These are phyloP conservation scores for Pisolithus sp. DNA, from an alignment of 768 basidiomycete species.

Conservation along the genomic window DNA sequence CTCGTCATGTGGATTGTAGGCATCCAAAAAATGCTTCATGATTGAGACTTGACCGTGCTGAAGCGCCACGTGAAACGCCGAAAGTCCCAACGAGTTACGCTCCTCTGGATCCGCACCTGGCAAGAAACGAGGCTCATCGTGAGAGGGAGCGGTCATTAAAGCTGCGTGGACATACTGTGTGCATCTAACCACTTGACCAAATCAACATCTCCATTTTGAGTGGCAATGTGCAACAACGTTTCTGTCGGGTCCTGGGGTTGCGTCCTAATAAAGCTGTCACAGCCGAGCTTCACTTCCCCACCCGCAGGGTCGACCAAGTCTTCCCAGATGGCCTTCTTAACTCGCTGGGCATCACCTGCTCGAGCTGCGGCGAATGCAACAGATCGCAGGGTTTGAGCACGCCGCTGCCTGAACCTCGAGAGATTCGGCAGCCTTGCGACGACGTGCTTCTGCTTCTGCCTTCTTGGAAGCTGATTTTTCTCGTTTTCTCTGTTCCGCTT, in stretches of 20 bases:
- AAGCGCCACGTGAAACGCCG: slow-evolving; percentile 64
- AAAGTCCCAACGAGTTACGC: slow-evolving; percentile 48
- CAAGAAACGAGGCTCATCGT: slow-evolving; percentile 13
- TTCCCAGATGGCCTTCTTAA: slow-evolving; percentile 65
- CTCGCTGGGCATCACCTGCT: slow-evolving; percentile 40
- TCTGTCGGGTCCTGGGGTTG: slow-evolving; percentile 51
- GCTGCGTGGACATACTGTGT: slow-evolving; percentile 47
- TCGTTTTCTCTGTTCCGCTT: slow-evolving; percentile 54
- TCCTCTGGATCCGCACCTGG: slow-evolving; percentile 72
- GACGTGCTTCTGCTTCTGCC: slow-evolving; percentile 43
- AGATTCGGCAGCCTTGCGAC: slow-evolving; percentile 42
- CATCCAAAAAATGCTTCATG: slow-evolving; percentile 55
- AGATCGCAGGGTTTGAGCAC: slow-evolving; percentile 52
- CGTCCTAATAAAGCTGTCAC: slow-evolving; percentile 42
- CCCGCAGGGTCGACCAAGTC: slow-evolving; percentile 65
- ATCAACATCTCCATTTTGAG: slow-evolving; percentile 45
- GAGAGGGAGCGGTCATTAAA: slow-evolving; percentile 18
- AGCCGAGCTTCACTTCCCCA: slow-evolving; percentile 56
- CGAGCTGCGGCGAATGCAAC: slow-evolving; percentile 63
- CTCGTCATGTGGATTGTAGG: slow-evolving; percentile 47
- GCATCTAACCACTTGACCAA: slow-evolving; percentile 65
- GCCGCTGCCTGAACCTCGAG: slow-evolving; percentile 41
- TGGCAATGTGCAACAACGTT: slow-evolving; percentile 66
- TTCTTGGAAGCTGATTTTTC: slow-evolving; percentile 50
- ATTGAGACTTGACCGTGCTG: slow-evolving; percentile 45